Evolutionary conservation across 2,329 filamentous ascomycete genomes (phyloP).

Genomic region (Pseudogymnoascus verrucosus): DNA sequence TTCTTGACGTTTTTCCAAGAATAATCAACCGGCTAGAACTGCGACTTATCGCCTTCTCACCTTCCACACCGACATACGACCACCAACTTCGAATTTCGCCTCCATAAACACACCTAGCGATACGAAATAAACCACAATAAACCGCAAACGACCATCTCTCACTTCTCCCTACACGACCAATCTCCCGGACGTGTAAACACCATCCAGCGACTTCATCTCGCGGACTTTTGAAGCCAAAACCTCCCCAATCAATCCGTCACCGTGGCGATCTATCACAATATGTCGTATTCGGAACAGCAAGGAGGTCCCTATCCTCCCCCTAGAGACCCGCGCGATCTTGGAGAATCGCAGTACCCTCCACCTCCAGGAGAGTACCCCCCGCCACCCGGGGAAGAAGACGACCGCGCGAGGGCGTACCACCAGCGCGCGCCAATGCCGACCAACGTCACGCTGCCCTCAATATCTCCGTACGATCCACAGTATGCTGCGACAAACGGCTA

Average conservation of each 20-base stretch:
- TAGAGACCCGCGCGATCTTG: conserved; percentile 17
- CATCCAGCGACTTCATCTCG: background rate
- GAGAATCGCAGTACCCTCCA: conserved; percentile 21
- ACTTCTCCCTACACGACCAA: background rate
- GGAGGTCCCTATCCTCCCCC: conserved; percentile 24
- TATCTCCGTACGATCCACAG: conserved; percentile 25
- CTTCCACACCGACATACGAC: background rate
- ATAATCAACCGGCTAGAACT: background rate
- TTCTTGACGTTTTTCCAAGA: background rate
- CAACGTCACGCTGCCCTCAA: conserved; percentile 25
- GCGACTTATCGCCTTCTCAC: background rate
- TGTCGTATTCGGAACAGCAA: conserved; percentile 26
- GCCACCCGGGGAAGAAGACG: conserved; percentile 28
- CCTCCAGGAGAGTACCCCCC: conserved; percentile 19
- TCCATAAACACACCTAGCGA: background rate
- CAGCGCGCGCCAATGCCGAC: conserved; percentile 21
- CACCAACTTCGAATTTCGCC: background rate
- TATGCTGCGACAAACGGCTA: conserved; percentile 22
- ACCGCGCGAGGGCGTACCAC: conserved; percentile 26
- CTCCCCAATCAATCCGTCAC: conserved; percentile 13
- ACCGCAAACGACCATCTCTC: background rate
- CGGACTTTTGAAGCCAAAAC: background rate
- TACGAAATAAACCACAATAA: background rate
- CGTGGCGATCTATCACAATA: conserved; percentile 26
- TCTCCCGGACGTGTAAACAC: background rate